A percentile compares a stretch with the other conserved stretches of the same genome.
Conservation (phyloP, 257 asterid species). For the Salvia miltiorrhiza region DNA sequence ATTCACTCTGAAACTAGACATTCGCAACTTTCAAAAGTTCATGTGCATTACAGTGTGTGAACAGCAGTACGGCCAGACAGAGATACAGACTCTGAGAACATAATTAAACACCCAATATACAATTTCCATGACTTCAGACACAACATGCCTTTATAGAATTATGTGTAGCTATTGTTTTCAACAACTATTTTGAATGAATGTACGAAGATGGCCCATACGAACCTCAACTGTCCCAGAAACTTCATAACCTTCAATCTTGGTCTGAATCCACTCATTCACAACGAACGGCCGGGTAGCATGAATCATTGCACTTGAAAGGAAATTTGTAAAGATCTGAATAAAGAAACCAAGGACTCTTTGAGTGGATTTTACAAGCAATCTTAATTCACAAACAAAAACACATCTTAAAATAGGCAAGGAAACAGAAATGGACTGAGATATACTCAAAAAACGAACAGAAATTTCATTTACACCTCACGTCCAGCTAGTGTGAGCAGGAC, state of each 20-base stretch:
- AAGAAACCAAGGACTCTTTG: not conserved
- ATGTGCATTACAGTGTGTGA: slow-evolving; percentile 2
- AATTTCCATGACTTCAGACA: slow-evolving; percentile 5
- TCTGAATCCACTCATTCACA: slow-evolving; percentile 93
- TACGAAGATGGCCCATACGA: slow-evolving; percentile 16
- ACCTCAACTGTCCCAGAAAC: slow-evolving; percentile 99
- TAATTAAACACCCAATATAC: not conserved
- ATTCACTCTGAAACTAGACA: not conserved
- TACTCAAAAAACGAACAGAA: slow-evolving; percentile 16
- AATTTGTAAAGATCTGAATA: slow-evolving; percentile 90
- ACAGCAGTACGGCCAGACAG: not conserved
- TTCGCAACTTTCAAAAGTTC: not conserved
- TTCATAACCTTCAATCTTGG: slow-evolving; percentile 94
- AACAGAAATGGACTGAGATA: not conserved
- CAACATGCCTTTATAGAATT: not conserved
- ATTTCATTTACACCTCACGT: slow-evolving; percentile 65
- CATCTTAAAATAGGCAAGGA: not conserved
- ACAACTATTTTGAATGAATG: slow-evolving; percentile 7
- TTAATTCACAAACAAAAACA: slow-evolving; percentile 6
- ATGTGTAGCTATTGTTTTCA: slow-evolving; percentile 4
- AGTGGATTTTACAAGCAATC: slow-evolving; percentile 8
- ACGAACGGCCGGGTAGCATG: slow-evolving; percentile 92
- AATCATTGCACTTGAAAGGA: slow-evolving; percentile 96
- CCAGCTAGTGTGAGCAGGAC: slow-evolving; percentile 99
- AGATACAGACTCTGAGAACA: not conserved